Percentiles rank a stretch among this genome's conserved stretches.
Conservation (phyloP, 1,284 basidiomycete species). For the Marasmius oreades region DNA sequence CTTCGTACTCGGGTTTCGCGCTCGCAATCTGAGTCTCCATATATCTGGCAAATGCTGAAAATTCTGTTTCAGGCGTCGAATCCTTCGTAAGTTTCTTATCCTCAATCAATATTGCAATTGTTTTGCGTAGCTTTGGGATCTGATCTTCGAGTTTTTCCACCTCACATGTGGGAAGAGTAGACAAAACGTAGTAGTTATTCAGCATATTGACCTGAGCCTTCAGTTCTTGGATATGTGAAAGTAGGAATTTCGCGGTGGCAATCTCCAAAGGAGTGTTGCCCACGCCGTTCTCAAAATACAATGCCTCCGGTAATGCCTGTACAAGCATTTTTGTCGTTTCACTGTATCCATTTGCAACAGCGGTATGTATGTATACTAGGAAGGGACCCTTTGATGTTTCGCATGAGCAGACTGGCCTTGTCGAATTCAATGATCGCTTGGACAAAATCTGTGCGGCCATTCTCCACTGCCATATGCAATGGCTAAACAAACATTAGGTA, state of each 20-base stretch:
- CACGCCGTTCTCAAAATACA: conserved; percentile 49
- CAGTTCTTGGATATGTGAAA: conserved; percentile 12
- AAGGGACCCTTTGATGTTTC: conserved; percentile 40
- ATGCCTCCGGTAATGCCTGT: conserved; percentile 32
- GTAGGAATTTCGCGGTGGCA: conserved; percentile 23
- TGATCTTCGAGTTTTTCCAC: conserved; percentile 24
- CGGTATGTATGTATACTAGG: conserved; percentile 48
- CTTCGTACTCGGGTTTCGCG: conserved; percentile 17
- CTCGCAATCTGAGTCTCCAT: conserved; percentile 29
- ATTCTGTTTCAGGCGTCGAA: conserved; percentile 29
- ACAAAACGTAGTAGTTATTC: not conserved
- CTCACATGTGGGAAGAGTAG: conserved; percentile 12
- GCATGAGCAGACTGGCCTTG: conserved; percentile 30
- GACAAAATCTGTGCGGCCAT: conserved; percentile 23
- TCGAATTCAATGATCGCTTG: conserved; percentile 34
- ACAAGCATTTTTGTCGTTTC: conserved; percentile 37
- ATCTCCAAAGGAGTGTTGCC: conserved; percentile 51
- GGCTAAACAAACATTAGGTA: conserved; percentile 33
- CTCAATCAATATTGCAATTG: conserved; percentile 28
- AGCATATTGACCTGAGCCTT: not conserved
- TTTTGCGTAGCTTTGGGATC: conserved; percentile 30
- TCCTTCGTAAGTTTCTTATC: conserved; percentile 30
- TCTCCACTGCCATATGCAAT: conserved; percentile 43
- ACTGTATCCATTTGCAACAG: conserved; percentile 29
- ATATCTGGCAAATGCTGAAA: conserved; percentile 28